Evolutionary conservation across 495 filamentous ascomycete species (phyloP), one percentile per base, ranked within the genome.

Genomic region (Tuber melanosporum): DNA sequence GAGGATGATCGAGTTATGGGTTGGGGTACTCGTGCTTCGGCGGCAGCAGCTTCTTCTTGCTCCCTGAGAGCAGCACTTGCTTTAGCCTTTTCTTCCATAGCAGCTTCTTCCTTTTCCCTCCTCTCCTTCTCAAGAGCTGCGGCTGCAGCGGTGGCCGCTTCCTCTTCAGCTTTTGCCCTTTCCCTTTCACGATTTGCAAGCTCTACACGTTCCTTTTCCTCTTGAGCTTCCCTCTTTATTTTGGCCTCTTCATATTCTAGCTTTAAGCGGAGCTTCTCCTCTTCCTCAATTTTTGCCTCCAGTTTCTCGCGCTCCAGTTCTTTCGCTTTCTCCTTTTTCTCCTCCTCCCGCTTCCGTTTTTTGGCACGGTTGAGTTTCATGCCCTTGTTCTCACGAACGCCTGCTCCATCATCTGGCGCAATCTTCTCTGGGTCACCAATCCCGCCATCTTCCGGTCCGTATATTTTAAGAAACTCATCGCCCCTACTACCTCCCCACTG

Each of bases 341-440:
- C 81, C 86, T 19, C 94, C 92, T 62, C 88, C 86, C 77, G 89
- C 87, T 78, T 93, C 90, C 4, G 92, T 91, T 82, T 89, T 45
- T 83, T 83, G 17, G 82, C 82, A 26, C 79, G 76, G 69, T 83
- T 83, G 0, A 83, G 72, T 12, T 80, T 81, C 82, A 83, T 83
- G 3, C 82, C 82, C 52, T 83, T 83, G 46, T 83, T 83, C 71
- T 83, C 82, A 6, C 81, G 77, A 7, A 78, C 81, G 6, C 79
- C 79, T 19, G 73, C 77, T 19, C 78, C 78, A 62, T 83, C 79
- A 36, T 83, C 82, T 5, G 82, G 79, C 6, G 82, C 77, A 15
- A 83, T 79, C 43, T 83, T 81, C 36, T 80, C 77, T 9, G 81
- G 81, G 15, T 83, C 81, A n/a, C 82, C 82, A 70, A 83, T 83